Evolutionary conservation across 306 rosid genomes (phyloP), one percentile per base, ranked within the genome.

Genomic region (Castanospermum australe): DNA sequence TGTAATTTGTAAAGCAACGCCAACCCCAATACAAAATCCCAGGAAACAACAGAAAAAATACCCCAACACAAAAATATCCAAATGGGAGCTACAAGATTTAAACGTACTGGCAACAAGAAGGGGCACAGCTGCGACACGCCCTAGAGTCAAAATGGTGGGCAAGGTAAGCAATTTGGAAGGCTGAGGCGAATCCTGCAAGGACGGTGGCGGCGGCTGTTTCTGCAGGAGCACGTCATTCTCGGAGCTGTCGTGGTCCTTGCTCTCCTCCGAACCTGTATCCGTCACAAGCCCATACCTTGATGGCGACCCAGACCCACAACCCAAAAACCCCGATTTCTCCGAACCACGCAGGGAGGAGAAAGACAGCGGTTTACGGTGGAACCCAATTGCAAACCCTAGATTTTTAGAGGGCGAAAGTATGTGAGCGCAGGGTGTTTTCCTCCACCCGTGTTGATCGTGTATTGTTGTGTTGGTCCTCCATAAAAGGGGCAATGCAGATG

Each of bases 121-220:
- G 5, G 98, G 99, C 3, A 96, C 98, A 5, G 98, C 89, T 4
- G 96, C 99, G 50, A 96, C 99, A 22, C 98, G 99, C 66, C 87
- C 97, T 1, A 96, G 94, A 15, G 99, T 96, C 33, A 96, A 80
- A 54, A 93, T 83, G 55, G 99, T 96, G 4, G 99, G 99, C 80
- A 96, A 48, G 0, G 99, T 96, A 28, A 96, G 98, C 65, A 96
- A 77, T 72, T 93, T 91, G 52, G 93, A 74, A 82, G 88, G 75
- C 14, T 86, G 77, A 0, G 73, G 83, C 39, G 44, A 73, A 38
- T 76, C 17, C 17, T 56, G 20, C 50, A 80, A 3, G 4, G 82
- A 62, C 14, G 84, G 75, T 2, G 86, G 80, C 51, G 75, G 41
- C 5, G 79, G 67, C 7, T 64, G 63, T n/a, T 84, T 70, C 41